phyloP scores from a whole-genome alignment of 208 protist genomes.

The Trypanosoma mega region DNA sequence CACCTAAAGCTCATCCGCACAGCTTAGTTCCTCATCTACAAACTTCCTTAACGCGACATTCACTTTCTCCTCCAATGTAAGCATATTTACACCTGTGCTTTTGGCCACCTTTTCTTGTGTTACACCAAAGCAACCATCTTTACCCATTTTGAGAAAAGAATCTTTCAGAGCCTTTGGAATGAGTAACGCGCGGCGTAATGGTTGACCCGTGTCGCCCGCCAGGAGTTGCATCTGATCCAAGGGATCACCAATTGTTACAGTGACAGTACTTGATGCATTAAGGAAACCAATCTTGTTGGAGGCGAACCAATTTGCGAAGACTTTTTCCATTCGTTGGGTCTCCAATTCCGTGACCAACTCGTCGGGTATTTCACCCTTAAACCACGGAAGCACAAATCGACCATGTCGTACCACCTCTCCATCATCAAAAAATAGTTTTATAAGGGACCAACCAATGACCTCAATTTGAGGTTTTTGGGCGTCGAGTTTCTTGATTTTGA shows the following conservation, averaged over 20 bases:
- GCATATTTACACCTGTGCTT: constrained; percentile 15
- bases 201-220: constrained; percentile 40
- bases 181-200: constrained; percentile 43
- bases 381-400: constrained; percentile 50
- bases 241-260: constrained; percentile 59
- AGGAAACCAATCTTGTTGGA: constrained; percentile 37
- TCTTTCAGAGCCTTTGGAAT: constrained; percentile 34
- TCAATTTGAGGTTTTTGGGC: constrained; percentile 20
- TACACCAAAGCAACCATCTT: constrained; percentile 52
- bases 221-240: constrained; percentile 34
- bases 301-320: constrained; percentile 36
- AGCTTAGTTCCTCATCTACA: too few relatives aligned
- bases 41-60: too few relatives aligned
- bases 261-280: constrained; percentile 45
- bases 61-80: constrained; percentile 5
- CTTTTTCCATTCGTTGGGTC: constrained; percentile 40
- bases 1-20: too few relatives aligned
- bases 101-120: constrained; percentile 37
- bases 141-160: constrained; percentile 36
- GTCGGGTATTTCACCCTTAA: constrained; percentile 32
- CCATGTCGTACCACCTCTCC: constrained; percentile 54
- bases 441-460: constrained; percentile 56
- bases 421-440: constrained; percentile 55
- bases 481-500: constrained; percentile 51
- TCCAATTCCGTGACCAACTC: constrained; percentile 39